Conservation (phyloP, 1,284 basidiomycete genomes). For the Polyporus tsugae region DNA sequence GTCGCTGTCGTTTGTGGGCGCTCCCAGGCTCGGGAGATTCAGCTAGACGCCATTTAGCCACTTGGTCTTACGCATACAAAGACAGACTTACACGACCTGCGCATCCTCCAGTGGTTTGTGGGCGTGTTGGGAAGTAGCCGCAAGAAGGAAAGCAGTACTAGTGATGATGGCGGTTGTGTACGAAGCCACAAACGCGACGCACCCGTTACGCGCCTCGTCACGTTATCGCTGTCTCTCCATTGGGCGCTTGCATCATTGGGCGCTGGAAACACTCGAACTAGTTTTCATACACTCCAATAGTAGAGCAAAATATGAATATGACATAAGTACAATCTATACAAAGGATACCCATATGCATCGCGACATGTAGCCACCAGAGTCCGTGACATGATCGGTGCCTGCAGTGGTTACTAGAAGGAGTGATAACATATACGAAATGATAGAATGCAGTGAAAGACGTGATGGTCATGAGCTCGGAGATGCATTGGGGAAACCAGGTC, state of each 20-base stretch:
- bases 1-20: conserved; percentile 56
- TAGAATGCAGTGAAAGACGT: background rate
- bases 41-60: conserved; percentile 14
- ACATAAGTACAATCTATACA: background rate
- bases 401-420: background rate
- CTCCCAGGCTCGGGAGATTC: conserved; percentile 31
- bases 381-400: background rate
- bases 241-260: background rate
- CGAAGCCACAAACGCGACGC: conserved; percentile 16
- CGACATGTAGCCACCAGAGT: background rate
- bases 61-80: background rate
- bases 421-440: background rate
- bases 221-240: conserved; percentile 16
- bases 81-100: conserved; percentile 16
- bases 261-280: background rate
- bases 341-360: background rate
- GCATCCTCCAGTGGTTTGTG: conserved; percentile 6
- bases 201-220: conserved; percentile 19
- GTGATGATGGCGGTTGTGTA: conserved; percentile 14
- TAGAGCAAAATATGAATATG: background rate
- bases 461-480: conserved; percentile 5
- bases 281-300: no score
- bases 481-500: background rate
- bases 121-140: background rate
- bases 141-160: background rate